Conservation (phyloP, 495 filamentous ascomycete species). For the Penicillium chermesinum region DNA sequence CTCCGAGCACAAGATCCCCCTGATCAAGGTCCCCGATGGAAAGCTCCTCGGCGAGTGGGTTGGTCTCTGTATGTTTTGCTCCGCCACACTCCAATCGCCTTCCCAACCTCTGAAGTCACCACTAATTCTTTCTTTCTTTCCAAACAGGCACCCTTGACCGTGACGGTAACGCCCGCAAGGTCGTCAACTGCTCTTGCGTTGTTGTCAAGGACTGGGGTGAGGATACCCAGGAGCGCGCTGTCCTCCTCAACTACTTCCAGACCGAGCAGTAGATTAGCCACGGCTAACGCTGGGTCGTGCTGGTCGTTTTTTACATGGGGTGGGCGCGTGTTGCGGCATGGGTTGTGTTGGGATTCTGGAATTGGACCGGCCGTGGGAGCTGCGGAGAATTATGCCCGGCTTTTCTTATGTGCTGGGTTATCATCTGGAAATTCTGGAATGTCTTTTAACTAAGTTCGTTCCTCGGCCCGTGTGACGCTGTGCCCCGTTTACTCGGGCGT, state of each 20-base stretch:
- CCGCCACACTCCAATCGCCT: background rate
- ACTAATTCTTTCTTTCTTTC: constrained; percentile 18
- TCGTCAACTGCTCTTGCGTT: constrained; percentile 99
- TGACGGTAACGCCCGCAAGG: constrained; percentile 98
- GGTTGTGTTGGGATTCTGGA: constrained; percentile 5
- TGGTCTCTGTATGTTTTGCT: constrained; percentile 79
- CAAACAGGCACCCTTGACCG: constrained; percentile 94
- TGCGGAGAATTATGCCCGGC: background rate
- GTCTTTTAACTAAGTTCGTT: background rate
- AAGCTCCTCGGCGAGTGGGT: constrained; percentile 99
- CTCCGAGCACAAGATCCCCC: constrained; percentile 96
- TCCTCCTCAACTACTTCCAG: constrained; percentile 99
- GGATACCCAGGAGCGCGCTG: constrained; percentile 94
- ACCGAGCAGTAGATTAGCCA: constrained; percentile 61
- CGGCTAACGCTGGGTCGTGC: background rate
- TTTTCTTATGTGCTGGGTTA: constrained; percentile 2
- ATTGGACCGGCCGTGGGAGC: background rate
- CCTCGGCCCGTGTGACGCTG: constrained; percentile 4
- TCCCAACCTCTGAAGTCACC: background rate
- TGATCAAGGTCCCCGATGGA: constrained; percentile 99
- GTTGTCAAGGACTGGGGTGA: constrained; percentile 99
- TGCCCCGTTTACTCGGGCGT: constrained; percentile 29
- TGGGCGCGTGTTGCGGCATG: constrained; percentile 7
- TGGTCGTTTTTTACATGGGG: constrained; percentile 7
- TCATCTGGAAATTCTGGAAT: constrained; percentile 2